Evolutionary conservation across 805 yeast genomes (phyloP).

Genomic region (Candida verbasci): DNA sequence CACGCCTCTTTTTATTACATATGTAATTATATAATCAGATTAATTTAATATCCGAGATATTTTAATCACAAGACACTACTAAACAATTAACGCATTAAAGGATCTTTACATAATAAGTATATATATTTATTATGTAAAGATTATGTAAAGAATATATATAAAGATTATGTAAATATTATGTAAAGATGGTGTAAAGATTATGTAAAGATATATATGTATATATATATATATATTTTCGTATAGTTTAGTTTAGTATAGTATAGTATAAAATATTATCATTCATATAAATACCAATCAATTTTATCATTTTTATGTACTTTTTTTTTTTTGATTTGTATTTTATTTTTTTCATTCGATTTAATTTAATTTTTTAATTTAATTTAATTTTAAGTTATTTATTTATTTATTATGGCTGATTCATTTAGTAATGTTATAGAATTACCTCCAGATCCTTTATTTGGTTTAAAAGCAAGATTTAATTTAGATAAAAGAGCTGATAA

Average conservation of each 20-base stretch:
- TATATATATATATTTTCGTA: too few species aligned
- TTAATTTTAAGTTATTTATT: background rate
- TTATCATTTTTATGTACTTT: too few species aligned
- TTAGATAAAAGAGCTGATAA: constrained; percentile 58
- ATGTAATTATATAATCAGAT: too few species aligned
- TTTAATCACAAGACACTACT: constrained; percentile 1
- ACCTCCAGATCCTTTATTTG: constrained; percentile 88
- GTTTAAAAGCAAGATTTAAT: constrained; percentile 62
- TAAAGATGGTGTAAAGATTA: too few species aligned
- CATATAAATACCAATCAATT: too few species aligned
- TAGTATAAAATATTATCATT: too few species aligned
- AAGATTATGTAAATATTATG: background rate
- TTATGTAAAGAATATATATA: too few species aligned
- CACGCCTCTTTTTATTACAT: background rate
- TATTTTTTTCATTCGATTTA: too few species aligned
- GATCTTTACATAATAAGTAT: background rate
- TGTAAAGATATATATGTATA: too few species aligned
- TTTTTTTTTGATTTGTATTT: too few species aligned
- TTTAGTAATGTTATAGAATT: constrained; percentile 49
- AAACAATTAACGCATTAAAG: background rate
- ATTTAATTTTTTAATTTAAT: background rate
- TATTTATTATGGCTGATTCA: constrained; percentile 1
- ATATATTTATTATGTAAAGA: too few species aligned
- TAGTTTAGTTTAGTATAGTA: too few species aligned
- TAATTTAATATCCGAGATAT: background rate